phyloP scores from a whole-genome alignment of 441 rosid species.

The Oxalis stricta region DNA sequence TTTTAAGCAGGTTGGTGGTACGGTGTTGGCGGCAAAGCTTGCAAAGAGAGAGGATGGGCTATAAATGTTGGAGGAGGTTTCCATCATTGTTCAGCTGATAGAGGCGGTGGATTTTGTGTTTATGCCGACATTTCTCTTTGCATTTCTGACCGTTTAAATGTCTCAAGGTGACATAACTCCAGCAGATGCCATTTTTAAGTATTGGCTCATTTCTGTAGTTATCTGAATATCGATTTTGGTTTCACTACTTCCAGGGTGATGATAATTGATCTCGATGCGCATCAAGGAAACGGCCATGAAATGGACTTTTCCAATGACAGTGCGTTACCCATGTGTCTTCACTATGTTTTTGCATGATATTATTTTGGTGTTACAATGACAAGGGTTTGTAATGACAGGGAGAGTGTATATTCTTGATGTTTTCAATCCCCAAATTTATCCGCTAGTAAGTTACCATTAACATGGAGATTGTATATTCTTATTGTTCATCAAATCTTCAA shows the following conservation, averaged over 20 bases:
- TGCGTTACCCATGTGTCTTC: slow-evolving; percentile 17
- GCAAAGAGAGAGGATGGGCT: slow-evolving; percentile 92
- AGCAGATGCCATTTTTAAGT: too few species aligned
- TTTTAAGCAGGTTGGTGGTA: slow-evolving; percentile 69
- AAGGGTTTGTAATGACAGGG: slow-evolving; percentile 29
- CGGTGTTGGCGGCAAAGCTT: slow-evolving; percentile 78
- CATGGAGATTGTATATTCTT: background rate
- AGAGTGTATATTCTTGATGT: slow-evolving; percentile 77
- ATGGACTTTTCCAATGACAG: slow-evolving; percentile 67
- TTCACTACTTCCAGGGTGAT: slow-evolving; percentile 52
- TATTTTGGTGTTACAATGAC: slow-evolving; percentile 10
- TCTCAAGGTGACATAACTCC: too few species aligned
- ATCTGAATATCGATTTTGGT: slow-evolving; percentile 5
- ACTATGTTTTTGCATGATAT: slow-evolving; percentile 5
- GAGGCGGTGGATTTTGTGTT: slow-evolving; percentile 88
- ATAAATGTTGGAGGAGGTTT: slow-evolving; percentile 93
- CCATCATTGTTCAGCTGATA: slow-evolving; percentile 77
- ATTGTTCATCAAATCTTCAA: background rate
- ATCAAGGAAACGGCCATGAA: slow-evolving; percentile 98
- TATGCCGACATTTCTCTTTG: slow-evolving; percentile 89
- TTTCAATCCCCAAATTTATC: slow-evolving; percentile 84
- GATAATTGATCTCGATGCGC: slow-evolving; percentile 97
- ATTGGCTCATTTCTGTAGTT: background rate
- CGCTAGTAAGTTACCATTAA: slow-evolving; percentile 63
- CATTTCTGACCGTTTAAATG: slow-evolving; percentile 49